A percentile compares a stretch with the other conserved stretches of the same genome.
These are phyloP conservation scores for Mycosarcoma mackinlayi DNA, from an alignment of 1,284 basidiomycete genomes.

Conservation along the genomic window DNA sequence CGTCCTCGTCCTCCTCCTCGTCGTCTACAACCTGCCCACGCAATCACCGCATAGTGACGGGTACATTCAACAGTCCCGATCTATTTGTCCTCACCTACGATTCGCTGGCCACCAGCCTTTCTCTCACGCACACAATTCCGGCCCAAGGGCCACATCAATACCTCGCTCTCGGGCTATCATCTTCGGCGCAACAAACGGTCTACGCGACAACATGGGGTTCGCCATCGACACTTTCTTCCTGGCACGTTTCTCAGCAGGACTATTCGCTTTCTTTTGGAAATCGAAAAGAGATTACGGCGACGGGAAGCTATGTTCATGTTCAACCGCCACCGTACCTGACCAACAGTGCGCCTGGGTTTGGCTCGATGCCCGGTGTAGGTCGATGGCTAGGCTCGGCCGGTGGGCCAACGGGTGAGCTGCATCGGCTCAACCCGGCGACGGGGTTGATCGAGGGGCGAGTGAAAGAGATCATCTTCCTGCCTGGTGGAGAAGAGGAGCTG, in stretches of 20 bases:
- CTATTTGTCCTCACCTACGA: constrained; percentile 58
- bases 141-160: constrained; percentile 58
- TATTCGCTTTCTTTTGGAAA: constrained; percentile 18
- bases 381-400: constrained; percentile 54
- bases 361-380: constrained; percentile 16
- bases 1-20: background rate
- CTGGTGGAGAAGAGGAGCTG: constrained; percentile 28
- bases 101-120: constrained; percentile 20
- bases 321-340: constrained; percentile 46
- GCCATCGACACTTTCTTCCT: constrained; percentile 38
- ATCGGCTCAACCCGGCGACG: constrained; percentile 31
- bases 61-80: constrained; percentile 58
- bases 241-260: constrained; percentile 31
- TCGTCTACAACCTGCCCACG: constrained; percentile 25
- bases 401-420: constrained; percentile 63
- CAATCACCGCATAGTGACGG: constrained; percentile 44
- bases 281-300: constrained; percentile 36
- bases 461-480: constrained; percentile 55
- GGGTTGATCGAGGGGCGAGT: constrained; percentile 40
- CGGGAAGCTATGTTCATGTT: constrained; percentile 59
- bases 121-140: constrained; percentile 19
- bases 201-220: constrained; percentile 63
- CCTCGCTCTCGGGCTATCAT: constrained; percentile 38
- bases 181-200: constrained; percentile 11
- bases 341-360: constrained; percentile 47